A percentile compares a stretch with the other conserved stretches of the same genome.
Conservation (phyloP, 2,329 filamentous ascomycete genomes). For the Cordyceps sp. region DNA sequence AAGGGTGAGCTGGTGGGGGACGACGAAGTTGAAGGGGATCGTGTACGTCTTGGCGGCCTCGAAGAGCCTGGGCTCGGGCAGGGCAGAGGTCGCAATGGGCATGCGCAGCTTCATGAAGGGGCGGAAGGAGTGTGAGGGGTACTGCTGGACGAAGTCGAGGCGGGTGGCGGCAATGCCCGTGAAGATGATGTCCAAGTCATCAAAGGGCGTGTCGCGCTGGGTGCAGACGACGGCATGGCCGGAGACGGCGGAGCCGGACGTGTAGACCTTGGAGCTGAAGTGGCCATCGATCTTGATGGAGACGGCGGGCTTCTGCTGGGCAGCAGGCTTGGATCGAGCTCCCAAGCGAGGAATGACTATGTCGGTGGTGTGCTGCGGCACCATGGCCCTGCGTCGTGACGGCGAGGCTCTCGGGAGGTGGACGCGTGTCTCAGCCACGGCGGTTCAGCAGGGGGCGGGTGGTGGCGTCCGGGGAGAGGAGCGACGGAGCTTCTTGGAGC, state of each 20-base stretch:
- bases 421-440: neutral
- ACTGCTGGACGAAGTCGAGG: slow-evolving; percentile 31
- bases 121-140: slow-evolving; percentile 29
- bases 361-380: neutral
- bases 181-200: slow-evolving; percentile 34
- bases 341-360: neutral
- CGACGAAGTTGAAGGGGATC: slow-evolving; percentile 42
- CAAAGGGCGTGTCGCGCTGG: slow-evolving; percentile 28
- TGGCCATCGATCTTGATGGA: slow-evolving; percentile 34
- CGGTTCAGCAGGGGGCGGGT: neutral
- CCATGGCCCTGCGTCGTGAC: neutral
- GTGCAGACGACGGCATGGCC: slow-evolving; percentile 31
- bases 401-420: neutral
- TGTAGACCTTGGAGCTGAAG: slow-evolving; percentile 38
- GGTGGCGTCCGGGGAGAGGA: too few relatives aligned
- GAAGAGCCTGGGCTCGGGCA: slow-evolving; percentile 30
- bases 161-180: slow-evolving; percentile 32
- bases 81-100: slow-evolving; percentile 27
- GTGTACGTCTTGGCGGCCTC: slow-evolving; percentile 29
- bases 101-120: slow-evolving; percentile 39
- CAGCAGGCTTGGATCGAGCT: slow-evolving; percentile 1
- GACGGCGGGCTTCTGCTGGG: slow-evolving; percentile 19
- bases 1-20: slow-evolving; percentile 39
- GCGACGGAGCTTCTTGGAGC: too few relatives aligned
- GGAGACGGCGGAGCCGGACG: slow-evolving; percentile 31